phyloP scores from a whole-genome alignment of 1,284 basidiomycete species.

The Ceratorhiza oryzae-sativae region DNA sequence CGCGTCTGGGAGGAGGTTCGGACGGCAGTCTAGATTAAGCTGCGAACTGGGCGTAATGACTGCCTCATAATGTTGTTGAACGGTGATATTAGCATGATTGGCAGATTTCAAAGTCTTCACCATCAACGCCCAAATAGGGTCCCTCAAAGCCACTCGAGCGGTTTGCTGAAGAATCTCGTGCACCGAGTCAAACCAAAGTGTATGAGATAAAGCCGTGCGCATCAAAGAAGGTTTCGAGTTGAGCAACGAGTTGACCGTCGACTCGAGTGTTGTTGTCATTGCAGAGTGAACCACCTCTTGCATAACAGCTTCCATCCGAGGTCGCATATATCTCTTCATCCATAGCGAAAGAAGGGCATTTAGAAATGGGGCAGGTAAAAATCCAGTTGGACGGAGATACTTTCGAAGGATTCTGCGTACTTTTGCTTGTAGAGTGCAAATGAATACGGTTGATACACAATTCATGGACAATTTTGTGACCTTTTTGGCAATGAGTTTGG shows the following conservation, averaged over 20 bases:
- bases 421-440: slow-evolving; percentile 16
- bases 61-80: slow-evolving; percentile 19
- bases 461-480: slow-evolving; percentile 21
- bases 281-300: slow-evolving; percentile 20
- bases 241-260: slow-evolving; percentile 21
- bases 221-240: slow-evolving; percentile 26
- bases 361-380: slow-evolving; percentile 13
- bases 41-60: not conserved
- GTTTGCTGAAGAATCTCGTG: slow-evolving; percentile 12
- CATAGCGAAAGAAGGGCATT: slow-evolving; percentile 4
- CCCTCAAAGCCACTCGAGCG: slow-evolving; percentile 31
- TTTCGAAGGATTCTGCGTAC: slow-evolving; percentile 30
- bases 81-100: slow-evolving; percentile 18
- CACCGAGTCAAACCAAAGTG: slow-evolving; percentile 36
- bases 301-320: slow-evolving; percentile 34
- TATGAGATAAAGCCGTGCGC: slow-evolving; percentile 20
- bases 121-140: slow-evolving; percentile 33
- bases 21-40: not conserved
- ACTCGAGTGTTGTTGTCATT: slow-evolving; percentile 31
- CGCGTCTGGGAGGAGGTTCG: not conserved
- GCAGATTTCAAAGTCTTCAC: slow-evolving; percentile 29
- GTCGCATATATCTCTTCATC: slow-evolving; percentile 36
- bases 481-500: slow-evolving; percentile 15
- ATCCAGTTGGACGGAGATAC: slow-evolving; percentile 33
- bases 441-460: slow-evolving; percentile 33